phyloP scores from a whole-genome alignment of 805 yeast genomes.

The Metschnikowia kofuensis region DNA sequence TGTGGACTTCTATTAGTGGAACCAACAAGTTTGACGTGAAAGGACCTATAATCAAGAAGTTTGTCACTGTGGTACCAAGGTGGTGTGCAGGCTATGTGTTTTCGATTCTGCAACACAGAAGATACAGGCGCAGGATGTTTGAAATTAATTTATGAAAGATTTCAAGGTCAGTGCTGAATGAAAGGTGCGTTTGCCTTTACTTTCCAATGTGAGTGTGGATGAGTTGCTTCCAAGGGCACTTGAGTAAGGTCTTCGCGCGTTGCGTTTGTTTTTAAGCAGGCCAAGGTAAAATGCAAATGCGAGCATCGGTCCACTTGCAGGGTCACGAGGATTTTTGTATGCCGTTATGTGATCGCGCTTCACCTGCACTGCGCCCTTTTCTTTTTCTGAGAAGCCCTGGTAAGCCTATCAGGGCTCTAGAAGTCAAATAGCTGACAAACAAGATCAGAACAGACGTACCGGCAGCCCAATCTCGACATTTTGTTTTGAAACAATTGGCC shows the following conservation, averaged over 20 bases:
- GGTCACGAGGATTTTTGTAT: slow-evolving; percentile 3
- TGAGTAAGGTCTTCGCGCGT: not conserved
- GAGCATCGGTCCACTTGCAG: slow-evolving; percentile 9
- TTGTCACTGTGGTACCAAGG: no score
- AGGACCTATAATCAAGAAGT: no score
- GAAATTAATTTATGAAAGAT: no score
- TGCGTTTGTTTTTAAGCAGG: not conserved
- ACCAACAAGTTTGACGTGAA: no score
- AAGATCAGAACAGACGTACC: not conserved
- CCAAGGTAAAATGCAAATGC: not conserved
- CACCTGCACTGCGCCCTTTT: not conserved
- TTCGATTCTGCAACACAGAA: no score
- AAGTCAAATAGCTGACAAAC: not conserved
- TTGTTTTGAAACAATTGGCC: no score
- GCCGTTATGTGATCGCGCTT: not conserved
- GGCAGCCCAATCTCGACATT: no score
- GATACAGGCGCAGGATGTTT: no score
- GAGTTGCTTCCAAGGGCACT: not conserved
- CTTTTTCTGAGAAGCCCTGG: not conserved
- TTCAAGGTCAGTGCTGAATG: not conserved
- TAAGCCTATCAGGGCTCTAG: not conserved
- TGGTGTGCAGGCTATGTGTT: no score
- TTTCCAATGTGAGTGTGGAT: not conserved
- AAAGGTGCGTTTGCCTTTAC: not conserved
- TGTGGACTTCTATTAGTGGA: no score